Evolutionary conservation across 495 filamentous ascomycete species (phyloP).

Genomic region (Penicillium roqueforti): DNA sequence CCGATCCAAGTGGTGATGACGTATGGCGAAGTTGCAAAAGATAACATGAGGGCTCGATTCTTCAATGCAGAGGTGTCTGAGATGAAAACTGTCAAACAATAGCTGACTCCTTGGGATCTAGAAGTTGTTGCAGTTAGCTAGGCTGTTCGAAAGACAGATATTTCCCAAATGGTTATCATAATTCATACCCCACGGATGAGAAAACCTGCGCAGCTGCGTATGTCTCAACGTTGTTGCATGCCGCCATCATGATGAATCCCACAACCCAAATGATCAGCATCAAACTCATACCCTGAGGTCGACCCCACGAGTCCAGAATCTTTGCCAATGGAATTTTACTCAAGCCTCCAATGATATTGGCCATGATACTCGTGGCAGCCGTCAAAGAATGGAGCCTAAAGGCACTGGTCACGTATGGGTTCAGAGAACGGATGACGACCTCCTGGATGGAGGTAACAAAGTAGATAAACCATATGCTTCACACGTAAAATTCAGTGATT

Average conservation of each 20-base stretch:
- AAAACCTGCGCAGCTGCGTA: slow-evolving; percentile 49
- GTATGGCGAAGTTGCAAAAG: slow-evolving; percentile 52
- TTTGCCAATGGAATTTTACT: slow-evolving; percentile 60
- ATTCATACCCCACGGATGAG: slow-evolving; percentile 46
- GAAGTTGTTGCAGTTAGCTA: slow-evolving; percentile 30
- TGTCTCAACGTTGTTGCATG: slow-evolving; percentile 40
- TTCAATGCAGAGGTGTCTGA: slow-evolving; percentile 56
- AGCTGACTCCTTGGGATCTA: slow-evolving; percentile 48
- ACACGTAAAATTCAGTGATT: not conserved
- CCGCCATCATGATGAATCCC: slow-evolving; percentile 48
- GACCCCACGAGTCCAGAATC: slow-evolving; percentile 60
- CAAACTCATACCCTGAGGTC: slow-evolving; percentile 47
- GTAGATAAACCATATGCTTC: slow-evolving; percentile 35
- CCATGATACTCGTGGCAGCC: slow-evolving; percentile 28
- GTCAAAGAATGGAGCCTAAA: slow-evolving; percentile 31
- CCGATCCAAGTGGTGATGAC: slow-evolving; percentile 54
- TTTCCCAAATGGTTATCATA: slow-evolving; percentile 36
- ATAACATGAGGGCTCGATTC: slow-evolving; percentile 54
- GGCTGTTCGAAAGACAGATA: slow-evolving; percentile 28
- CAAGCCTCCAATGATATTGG: slow-evolving; percentile 52
- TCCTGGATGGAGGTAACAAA: slow-evolving; percentile 24
- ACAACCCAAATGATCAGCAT: slow-evolving; percentile 29
- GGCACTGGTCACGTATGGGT: slow-evolving; percentile 29
- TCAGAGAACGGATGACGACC: slow-evolving; percentile 19
- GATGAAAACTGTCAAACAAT: slow-evolving; percentile 47